A percentile compares a stretch with the other conserved stretches of the same genome.
Conservation (phyloP, 1,139 yeast species). For the Ogataea hybrid region DNA sequence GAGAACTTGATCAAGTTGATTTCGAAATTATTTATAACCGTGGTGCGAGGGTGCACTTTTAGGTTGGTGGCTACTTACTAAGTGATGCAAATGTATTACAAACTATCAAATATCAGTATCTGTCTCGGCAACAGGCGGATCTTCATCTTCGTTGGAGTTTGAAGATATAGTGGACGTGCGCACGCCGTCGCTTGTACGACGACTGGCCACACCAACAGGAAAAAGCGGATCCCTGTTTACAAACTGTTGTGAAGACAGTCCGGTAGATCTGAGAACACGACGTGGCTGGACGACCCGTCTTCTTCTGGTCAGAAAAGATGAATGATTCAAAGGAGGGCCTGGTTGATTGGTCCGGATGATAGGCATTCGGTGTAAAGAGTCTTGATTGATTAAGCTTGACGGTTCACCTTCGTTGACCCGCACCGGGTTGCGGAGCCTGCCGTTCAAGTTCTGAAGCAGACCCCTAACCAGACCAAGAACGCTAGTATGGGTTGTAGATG, state of each 20-base stretch:
- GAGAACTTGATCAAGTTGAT: too few relatives aligned
- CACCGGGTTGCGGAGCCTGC: constrained; percentile 22
- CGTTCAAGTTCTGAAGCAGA: constrained; percentile 22
- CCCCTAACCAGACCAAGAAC: constrained; percentile 24
- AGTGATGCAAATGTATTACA: not conserved
- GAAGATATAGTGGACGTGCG: constrained; percentile 33
- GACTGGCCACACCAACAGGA: constrained; percentile 51
- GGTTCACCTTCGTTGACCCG: constrained; percentile 12
- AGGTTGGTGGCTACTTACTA: not conserved
- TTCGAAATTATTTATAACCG: too few relatives aligned
- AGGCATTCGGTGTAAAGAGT: constrained; percentile 16
- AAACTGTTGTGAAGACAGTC: constrained; percentile 11
- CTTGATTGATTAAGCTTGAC: constrained; percentile 5
- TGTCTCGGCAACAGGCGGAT: not conserved
- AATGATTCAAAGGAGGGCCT: not conserved
- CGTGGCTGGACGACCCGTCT: constrained; percentile 6
- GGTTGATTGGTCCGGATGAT: constrained; percentile 12
- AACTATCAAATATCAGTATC: constrained; percentile 3
- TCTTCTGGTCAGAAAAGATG: constrained; percentile 8
- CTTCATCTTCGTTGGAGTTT: constrained; percentile 2
- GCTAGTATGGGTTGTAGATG: constrained; percentile 15
- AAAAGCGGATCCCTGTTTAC: constrained; percentile 34
- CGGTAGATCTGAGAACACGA: constrained; percentile 4
- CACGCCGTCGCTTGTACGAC: constrained; percentile 49
- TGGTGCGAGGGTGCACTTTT: not conserved